Evolutionary conservation across 768 basidiomycete species (phyloP), one percentile per base, ranked within the genome.

Genomic region (Albatrellus ellisii): DNA sequence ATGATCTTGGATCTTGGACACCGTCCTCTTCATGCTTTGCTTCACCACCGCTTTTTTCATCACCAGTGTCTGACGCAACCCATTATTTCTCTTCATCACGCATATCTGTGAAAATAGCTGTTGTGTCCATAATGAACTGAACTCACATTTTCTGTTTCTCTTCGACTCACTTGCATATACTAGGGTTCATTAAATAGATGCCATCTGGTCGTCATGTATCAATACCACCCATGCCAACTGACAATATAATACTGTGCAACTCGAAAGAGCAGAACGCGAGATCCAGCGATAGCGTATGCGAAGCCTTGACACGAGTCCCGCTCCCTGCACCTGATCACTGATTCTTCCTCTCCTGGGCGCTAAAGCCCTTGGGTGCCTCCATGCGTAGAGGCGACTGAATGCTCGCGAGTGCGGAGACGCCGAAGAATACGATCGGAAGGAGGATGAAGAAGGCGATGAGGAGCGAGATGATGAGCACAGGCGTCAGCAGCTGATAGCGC

Each of bases 401-500:
- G 51, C 79, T 78, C 17, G 79, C 70, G 29, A 88, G 66, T 0
- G 84, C 74, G 17, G 60, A 66, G 40, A 87, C 67, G 22, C 79
- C 79, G 28, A 81, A 42, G 55, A 77, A 62, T 9, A 84, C 55
- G 36, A 80, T 58, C 1, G 88, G 83, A 18, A 88, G 53, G 10
- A 84, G 62, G 38, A 85, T 53, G 56, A 85, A 81, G 53, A 87
- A 64, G 0, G 62, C 61, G 34, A 87, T 59, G 37, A 87, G 67
- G 14, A 88, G 68, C 6, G 67, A 56, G 4, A 67, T 69, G 58
- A 88, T 83, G 36, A 89, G 66, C 0, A 69, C 79, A 1, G 86
- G 80, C 0, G 83, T 84, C 36, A 88, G 71, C 35, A 86, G 68
- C 54, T 86, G 83, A 58, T 86, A 87, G 26, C 66, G 72, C 46